Evolutionary conservation across 148 eudicot species (phyloP).

Genomic region (Camellia sinensis): DNA sequence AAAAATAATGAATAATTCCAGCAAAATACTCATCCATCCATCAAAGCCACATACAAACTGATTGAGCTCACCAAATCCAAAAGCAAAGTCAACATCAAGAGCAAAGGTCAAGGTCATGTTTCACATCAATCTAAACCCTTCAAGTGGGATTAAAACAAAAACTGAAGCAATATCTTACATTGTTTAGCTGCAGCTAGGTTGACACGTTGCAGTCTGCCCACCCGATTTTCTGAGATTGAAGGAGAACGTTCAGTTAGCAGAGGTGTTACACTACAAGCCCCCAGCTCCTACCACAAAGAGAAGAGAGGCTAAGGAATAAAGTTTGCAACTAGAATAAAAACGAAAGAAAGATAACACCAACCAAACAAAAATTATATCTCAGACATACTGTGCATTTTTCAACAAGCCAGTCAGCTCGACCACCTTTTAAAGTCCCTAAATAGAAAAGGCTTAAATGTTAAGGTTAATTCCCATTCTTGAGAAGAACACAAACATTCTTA

Average conservation of each 20-base stretch:
- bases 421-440: slow-evolving; percentile 88
- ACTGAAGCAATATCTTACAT: slow-evolving; percentile 38
- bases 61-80: neutral
- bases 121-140: neutral
- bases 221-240: slow-evolving; percentile 81
- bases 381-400: slow-evolving; percentile 90
- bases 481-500: neutral
- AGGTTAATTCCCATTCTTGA: neutral
- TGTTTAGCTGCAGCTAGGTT: slow-evolving; percentile 84
- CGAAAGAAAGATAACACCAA: neutral
- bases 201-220: slow-evolving; percentile 82
- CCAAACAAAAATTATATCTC: neutral
- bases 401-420: slow-evolving; percentile 94
- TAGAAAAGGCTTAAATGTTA: slow-evolving; percentile 18
- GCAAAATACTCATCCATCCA: neutral
- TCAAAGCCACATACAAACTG: neutral
- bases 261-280: slow-evolving; percentile 85
- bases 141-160: slow-evolving; percentile 1
- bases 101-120: neutral
- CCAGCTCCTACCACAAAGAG: slow-evolving; percentile 61
- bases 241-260: slow-evolving; percentile 81
- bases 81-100: neutral
- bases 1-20: neutral
- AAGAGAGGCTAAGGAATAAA: slow-evolving; percentile 9
- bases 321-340: neutral